Evolutionary conservation across 1,284 basidiomycete species (phyloP).

Genomic region (Apiotrichum akiyoshidainum): DNA sequence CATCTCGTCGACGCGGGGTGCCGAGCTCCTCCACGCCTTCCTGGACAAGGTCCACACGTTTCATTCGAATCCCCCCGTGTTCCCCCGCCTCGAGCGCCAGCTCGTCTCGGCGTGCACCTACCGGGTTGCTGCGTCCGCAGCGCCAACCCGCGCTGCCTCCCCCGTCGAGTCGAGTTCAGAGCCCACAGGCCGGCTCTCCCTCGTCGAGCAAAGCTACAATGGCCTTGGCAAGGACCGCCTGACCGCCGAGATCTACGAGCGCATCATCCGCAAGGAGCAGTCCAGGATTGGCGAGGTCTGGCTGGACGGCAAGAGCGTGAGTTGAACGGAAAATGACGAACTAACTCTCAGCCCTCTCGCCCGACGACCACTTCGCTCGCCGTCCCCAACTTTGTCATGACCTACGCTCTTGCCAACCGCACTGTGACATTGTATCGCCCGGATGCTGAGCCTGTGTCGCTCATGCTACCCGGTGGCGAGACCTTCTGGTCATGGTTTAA

Average conservation of each 20-base stretch:
- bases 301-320: slow-evolving; percentile 53
- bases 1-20: slow-evolving; percentile 51
- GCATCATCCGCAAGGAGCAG: slow-evolving; percentile 35
- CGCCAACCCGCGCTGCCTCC: slow-evolving; percentile 17
- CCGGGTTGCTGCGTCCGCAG: slow-evolving; percentile 28
- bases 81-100: slow-evolving; percentile 32
- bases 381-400: slow-evolving; percentile 40
- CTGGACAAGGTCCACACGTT: slow-evolving; percentile 34
- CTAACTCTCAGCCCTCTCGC: slow-evolving; percentile 33
- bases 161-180: slow-evolving; percentile 1
- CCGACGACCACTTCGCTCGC: slow-evolving; percentile 46
- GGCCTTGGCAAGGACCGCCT: slow-evolving; percentile 20
- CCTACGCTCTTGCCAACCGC: slow-evolving; percentile 40
- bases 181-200: slow-evolving; percentile 7
- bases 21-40: slow-evolving; percentile 48
- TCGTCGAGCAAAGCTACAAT: slow-evolving; percentile 30
- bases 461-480: slow-evolving; percentile 21
- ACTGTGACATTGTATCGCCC: slow-evolving; percentile 25
- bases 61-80: slow-evolving; percentile 29
- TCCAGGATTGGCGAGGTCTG: slow-evolving; percentile 52
- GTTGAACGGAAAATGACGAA: slow-evolving; percentile 9
- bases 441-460: slow-evolving; percentile 19
- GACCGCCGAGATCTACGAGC: slow-evolving; percentile 50
- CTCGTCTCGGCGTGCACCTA: slow-evolving; percentile 42
- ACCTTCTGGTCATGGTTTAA: slow-evolving; percentile 50